Evolutionary conservation across 2,329 filamentous ascomycete genomes (phyloP), one percentile per base, ranked within the genome.

Genomic region (Fusarium incarnatum): DNA sequence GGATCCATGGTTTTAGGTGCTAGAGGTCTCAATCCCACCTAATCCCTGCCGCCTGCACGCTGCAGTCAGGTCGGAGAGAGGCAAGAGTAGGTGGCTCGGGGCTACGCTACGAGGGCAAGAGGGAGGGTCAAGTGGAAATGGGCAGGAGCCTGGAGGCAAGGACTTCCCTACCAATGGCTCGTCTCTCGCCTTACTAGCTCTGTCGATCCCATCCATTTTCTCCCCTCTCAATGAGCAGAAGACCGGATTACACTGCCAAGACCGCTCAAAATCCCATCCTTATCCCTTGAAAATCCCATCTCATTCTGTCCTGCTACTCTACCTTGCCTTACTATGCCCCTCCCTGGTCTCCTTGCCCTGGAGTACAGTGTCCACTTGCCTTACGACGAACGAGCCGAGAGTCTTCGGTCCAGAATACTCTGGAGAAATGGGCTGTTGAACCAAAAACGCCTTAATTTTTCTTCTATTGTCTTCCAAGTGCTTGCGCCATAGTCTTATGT

Each of bases 251-350:
- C 44, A 45, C 23, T 42, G 53, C 52, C 59, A 64, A 64, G 60
- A n/a, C 23, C 22, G 16, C 20, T 56, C 58, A 67, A 56, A 72
- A 68, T 70, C 68, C 68, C 69, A 71, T 70, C 40, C 60, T 61
- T 32, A 34, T 56, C 42, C 50, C 46, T 59, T 53, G 34, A 45
- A 60, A 68, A 60, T 68, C 53, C 63, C 53, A 68, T 64, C 32
- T 25, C 44, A 47, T 27, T 53, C 34, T 53, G 28, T 42, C 34
- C 23, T 42, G 23, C 45, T 42, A 42, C 49, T 53, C 32, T 27
- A 52, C 18, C 32, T 53, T 28, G 23, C 23, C 27, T 18, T n/a
- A 37, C 32, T 13, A 15, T 34, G 50, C 49, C 61, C 37, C 50
- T 60, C 49, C 32, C 58, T 18, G 20, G 50, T 48, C 46, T 47